Conservation (phyloP, 1,139 yeast species). For the Protomyces inouyei region DNA sequence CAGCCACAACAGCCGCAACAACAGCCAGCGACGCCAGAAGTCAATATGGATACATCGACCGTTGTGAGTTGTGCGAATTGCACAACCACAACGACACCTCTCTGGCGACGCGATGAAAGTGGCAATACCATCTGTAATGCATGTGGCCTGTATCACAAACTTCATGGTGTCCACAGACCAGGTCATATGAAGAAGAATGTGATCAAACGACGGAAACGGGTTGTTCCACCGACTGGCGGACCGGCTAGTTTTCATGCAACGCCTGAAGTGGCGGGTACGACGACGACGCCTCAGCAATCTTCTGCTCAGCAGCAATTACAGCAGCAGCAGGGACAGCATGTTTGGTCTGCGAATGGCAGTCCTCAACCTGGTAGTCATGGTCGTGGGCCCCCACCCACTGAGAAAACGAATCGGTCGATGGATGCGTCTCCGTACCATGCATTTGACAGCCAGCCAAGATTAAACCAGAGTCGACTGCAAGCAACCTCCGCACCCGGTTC, state of each 20-base stretch:
- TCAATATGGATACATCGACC: neutral
- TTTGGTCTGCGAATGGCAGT: neutral
- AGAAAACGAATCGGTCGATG: neutral
- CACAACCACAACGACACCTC: constrained; percentile 76
- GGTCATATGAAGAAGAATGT: constrained; percentile 66
- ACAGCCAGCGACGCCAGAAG: neutral
- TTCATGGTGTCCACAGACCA: constrained; percentile 78
- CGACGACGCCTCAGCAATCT: neutral
- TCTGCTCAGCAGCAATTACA: neutral
- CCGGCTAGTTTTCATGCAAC: neutral
- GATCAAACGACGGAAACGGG: constrained; percentile 56
- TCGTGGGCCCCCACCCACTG: neutral
- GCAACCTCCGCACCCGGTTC: neutral
- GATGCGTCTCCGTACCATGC: neutral
- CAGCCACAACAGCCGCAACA: neutral
- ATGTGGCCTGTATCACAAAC: constrained; percentile 67
- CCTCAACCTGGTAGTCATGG: neutral
- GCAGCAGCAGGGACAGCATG: neutral
- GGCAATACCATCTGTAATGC: constrained; percentile 84
- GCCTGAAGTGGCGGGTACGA: neutral
- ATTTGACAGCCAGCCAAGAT: too few relatives aligned
- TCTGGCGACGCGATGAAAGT: constrained; percentile 78
- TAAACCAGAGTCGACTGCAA: neutral
- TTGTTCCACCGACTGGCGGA: constrained; percentile 10
- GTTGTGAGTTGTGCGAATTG: constrained; percentile 47